phyloP scores from a whole-genome alignment of 1,284 basidiomycete genomes.

The Ustilago sp. region DNA sequence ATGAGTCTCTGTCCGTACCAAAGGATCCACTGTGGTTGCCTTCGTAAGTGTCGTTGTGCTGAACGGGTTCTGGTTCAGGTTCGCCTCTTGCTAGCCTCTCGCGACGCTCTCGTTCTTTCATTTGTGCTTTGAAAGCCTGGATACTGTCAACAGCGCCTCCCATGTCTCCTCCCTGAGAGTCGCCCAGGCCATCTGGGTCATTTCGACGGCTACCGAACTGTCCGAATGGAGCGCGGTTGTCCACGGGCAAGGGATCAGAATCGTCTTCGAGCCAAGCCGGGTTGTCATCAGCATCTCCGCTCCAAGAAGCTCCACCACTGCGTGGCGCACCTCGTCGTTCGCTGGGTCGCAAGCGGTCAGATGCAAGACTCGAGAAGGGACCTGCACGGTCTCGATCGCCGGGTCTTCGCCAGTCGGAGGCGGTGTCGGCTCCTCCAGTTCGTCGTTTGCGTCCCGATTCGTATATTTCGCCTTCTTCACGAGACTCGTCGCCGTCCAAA shows the following conservation, averaged over 20 bases:
- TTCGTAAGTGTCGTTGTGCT: conserved; percentile 6
- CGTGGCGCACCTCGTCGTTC: conserved; percentile 44
- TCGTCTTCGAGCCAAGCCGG: conserved; percentile 94
- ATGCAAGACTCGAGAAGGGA: conserved; percentile 39
- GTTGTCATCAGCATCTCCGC: conserved; percentile 78
- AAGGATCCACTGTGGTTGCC: conserved; percentile 11
- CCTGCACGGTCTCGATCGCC: conserved; percentile 45
- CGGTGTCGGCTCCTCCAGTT: conserved; percentile 46
- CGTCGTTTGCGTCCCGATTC: conserved; percentile 54
- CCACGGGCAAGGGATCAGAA: conserved; percentile 45
- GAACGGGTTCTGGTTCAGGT: conserved; percentile 24
- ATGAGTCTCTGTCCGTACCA: conserved; percentile 28
- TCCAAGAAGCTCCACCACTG: conserved; percentile 47
- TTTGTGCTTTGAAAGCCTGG: conserved; percentile 87
- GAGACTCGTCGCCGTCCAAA: conserved; percentile 42
- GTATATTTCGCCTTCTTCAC: conserved; percentile 49
- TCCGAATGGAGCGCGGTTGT: conserved; percentile 50
- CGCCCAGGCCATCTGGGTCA: conserved; percentile 25
- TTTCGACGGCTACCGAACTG: conserved; percentile 69
- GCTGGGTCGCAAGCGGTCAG: conserved; percentile 40
- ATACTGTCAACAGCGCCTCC: conserved; percentile 76
- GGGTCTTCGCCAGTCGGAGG: conserved; percentile 52
- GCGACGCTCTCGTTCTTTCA: conserved; percentile 83
- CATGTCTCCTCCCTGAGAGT: conserved; percentile 25
- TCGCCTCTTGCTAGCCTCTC: conserved; percentile 52